Base-by-base conservation (phyloP, 257 asterid species). In the Haberlea rhodopensis region DNA sequence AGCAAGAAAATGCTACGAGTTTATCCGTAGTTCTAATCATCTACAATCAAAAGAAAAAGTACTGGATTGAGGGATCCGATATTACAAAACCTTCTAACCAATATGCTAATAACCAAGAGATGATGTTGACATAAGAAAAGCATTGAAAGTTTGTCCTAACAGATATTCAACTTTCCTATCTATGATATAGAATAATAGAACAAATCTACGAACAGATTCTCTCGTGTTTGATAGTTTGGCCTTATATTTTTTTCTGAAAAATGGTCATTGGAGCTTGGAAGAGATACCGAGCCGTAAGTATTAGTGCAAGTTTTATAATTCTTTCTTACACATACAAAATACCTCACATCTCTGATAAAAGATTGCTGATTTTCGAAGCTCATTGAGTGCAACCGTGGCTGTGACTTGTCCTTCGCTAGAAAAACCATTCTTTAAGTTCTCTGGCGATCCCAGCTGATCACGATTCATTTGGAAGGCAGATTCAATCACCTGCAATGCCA, bases 341-440 rank as follows among this genome's bases (percentile, higher is more conserved):
- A 76, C 86, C 79, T 85, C 83, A 87, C 96, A 89, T 83, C 73
- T 85, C 95, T 11, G 91, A 87, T 32, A 91, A 75, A 62, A 91
- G 74, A 65, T 82, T 77, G 85, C 98, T 82, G 68, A 91, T 91
- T 73, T 91, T 71, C 90, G 77, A 68, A 91, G 98, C 84, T 91
- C 96, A 66, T 81, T 80, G 40, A 91, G 83, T 18, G 98, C 98
- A 3, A 87, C 60, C 85, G 82, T 77, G 67, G 96, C 95, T 20
- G 91, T 77, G 49, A 77, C 86, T 76, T 84, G 92, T 58, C 87
- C 90, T 75, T 83, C 76, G 26, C 87, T 91, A 1, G 78, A 90
- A 11, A 82, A 58, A 64, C 79, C 83, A 8, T 79, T 83, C 66
- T 80, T 83, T 0, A 71, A 53, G 59, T 72, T 82, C 34, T 80